Evolutionary conservation across 2,329 filamentous ascomycete species (phyloP).

Genomic region (Monilinia fructigena): DNA sequence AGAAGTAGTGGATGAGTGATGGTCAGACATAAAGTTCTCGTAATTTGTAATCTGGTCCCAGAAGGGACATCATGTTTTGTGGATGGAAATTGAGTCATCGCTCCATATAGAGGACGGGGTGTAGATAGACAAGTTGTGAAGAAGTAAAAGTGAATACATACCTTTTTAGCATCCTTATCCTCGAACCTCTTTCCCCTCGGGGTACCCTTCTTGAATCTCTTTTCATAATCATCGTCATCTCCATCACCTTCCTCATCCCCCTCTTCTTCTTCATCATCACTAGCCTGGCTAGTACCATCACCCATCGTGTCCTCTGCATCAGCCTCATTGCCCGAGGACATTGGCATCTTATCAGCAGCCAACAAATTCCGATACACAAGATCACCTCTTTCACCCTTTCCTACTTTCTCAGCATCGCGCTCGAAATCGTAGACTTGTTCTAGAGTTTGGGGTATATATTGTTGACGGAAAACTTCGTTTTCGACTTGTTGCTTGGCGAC

Average conservation of each 20-base stretch:
- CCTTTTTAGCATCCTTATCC: conserved; percentile 87
- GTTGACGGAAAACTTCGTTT: conserved; percentile 89
- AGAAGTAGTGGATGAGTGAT: background rate
- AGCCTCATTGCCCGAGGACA: conserved; percentile 44
- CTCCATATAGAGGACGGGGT: conserved; percentile 20
- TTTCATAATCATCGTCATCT: conserved; percentile 50
- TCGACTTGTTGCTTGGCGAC: conserved; percentile 68
- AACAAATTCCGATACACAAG: conserved; percentile 84
- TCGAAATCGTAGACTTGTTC: conserved; percentile 97
- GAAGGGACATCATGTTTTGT: conserved; percentile 20
- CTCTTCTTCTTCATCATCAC: conserved; percentile 44
- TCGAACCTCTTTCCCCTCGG: conserved; percentile 83
- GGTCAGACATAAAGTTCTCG: conserved; percentile 21
- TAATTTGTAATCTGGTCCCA: conserved; percentile 19
- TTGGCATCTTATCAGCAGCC: conserved; percentile 58
- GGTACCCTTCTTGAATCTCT: conserved; percentile 60
- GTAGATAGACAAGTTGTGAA: conserved; percentile 24
- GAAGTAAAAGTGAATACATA: conserved; percentile 37
- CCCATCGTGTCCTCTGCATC: conserved; percentile 44
- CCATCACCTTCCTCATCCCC: conserved; percentile 36
- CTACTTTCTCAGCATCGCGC: conserved; percentile 77
- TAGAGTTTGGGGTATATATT: conserved; percentile 94
- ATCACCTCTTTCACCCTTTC: conserved; percentile 69
- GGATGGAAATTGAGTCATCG: conserved; percentile 22
- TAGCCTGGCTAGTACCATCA: conserved; percentile 43